phyloP scores from a whole-genome alignment of 192 early-diverging fungal species.

The Coemansia sp. region DNA sequence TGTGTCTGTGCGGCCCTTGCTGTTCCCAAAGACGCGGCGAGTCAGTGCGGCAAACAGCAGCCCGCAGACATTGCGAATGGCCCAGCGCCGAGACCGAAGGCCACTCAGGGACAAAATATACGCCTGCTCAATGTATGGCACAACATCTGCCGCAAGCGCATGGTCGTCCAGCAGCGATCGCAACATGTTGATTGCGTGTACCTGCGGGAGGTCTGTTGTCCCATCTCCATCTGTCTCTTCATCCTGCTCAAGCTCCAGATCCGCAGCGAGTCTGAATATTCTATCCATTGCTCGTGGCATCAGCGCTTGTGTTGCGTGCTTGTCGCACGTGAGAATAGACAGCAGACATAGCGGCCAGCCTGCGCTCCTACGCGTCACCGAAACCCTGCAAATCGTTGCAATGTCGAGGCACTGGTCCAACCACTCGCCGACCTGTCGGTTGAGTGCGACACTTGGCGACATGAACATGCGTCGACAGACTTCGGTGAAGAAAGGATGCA shows the following conservation, averaged over 20 bases:
- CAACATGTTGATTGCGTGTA: constrained; percentile 92
- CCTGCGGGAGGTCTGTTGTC: constrained; percentile 83
- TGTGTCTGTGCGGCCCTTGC: constrained; percentile 73
- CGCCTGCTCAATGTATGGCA: constrained; percentile 76
- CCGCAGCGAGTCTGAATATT: constrained; percentile 63
- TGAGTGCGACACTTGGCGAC: constrained; percentile 58
- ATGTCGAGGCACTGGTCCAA: constrained; percentile 76
- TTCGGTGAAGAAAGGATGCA: constrained; percentile 75
- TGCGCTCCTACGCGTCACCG: constrained; percentile 90
- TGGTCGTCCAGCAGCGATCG: constrained; percentile 82
- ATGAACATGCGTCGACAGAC: constrained; percentile 72
- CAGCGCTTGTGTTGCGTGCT: constrained; percentile 61
- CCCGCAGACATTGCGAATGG: constrained; percentile 91
- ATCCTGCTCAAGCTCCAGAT: constrained; percentile 18
- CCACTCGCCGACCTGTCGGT: constrained; percentile 69
- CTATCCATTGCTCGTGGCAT: constrained; percentile 69
- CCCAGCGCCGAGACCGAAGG: constrained; percentile 81
- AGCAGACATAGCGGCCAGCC: constrained; percentile 88
- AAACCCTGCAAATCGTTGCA: constrained; percentile 74
- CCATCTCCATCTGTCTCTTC: constrained; percentile 45
- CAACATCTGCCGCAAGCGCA: constrained; percentile 70
- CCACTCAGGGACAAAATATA: constrained; percentile 79
- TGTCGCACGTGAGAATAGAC: constrained; percentile 75
- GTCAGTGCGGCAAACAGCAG: constrained; percentile 90
- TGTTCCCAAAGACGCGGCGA: constrained; percentile 83